Evolutionary conservation across 306 rosid species (phyloP), one percentile per base, ranked within the genome.

Genomic region (barrel medic (Medicago truncatula)): DNA sequence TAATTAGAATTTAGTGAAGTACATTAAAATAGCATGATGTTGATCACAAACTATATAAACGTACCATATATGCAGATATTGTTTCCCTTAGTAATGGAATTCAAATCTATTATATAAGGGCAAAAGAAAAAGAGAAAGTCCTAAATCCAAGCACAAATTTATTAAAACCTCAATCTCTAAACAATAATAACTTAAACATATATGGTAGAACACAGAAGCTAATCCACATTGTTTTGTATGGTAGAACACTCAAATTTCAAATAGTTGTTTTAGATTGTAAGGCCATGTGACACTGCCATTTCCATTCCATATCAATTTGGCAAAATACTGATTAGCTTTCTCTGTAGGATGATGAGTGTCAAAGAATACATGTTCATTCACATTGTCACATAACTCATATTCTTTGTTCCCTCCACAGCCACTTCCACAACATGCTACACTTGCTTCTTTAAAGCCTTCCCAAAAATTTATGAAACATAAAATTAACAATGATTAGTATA

Each of bases 321-420:
- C 81, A 0, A 81, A 28, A 70, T 77, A 76, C 23, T 81, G 16
- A 76, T 21, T 20, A 20, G 31, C 62, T 20, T 6, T 71, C 0
- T 91, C 86, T 0, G 89, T 58, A 1, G 76, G 84, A 83, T 87
- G 97, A 76, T 9, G 0, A 16, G 87, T 73, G 15, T 91, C 97
- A 14, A 86, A 91, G 68, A 81, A 86, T 28, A 28, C 38, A 87
- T 76, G 31, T 47, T 73, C 62, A 20, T 2, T 56, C 62, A 71
- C 92, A 91, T 16, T 28, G 31, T 28, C 31, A 28, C 31, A 28
- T 28, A 88, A 39, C 5, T 85, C 67, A 65, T 0, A 28, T 18
- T 83, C 82, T 39, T 84, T 54, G 14, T 63, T 86, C 58, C 94
- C 87, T 18, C 97, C 96, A 39, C 97, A 92, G 56, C 96, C 93